Evolutionary conservation across 2,329 filamentous ascomycete species (phyloP).

Genomic region (Rhexocercosporidium sp.): DNA sequence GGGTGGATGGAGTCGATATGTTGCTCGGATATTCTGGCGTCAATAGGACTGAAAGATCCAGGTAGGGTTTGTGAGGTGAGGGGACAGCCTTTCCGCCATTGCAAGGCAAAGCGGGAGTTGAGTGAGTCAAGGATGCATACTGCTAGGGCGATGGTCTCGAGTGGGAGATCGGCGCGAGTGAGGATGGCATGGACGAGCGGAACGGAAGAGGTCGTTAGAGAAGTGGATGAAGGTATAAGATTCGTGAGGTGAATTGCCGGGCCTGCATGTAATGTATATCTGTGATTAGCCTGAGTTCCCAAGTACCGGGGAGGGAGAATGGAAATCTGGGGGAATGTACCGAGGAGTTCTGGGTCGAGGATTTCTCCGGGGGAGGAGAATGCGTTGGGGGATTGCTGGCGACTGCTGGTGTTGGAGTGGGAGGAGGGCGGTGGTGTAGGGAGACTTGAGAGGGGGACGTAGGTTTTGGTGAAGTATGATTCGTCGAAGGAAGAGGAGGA

Average conservation of each 20-base stretch:
- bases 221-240: conserved; percentile 67
- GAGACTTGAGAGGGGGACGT: conserved; percentile 70
- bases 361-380: conserved; percentile 33
- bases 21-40: conserved; percentile 42
- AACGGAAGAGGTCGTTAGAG: conserved; percentile 62
- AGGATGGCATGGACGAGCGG: conserved; percentile 65
- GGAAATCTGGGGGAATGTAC: conserved; percentile 31
- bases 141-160: conserved; percentile 67
- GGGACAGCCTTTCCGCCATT: conserved; percentile 65
- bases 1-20: conserved; percentile 67
- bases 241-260: conserved; percentile 70
- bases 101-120: conserved; percentile 64
- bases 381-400: conserved; percentile 25
- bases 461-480: conserved; percentile 60
- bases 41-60: conserved; percentile 33
- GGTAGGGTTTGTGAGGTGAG: conserved; percentile 45
- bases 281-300: conserved; percentile 35
- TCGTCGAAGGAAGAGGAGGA: conserved; percentile 52
- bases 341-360: conserved; percentile 38
- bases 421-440: conserved; percentile 67
- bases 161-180: conserved; percentile 59
- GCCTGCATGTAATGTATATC: conserved; percentile 50
- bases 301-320: conserved; percentile 13
- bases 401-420: conserved; percentile 31
- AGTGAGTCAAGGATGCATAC: conserved; percentile 71